Evolutionary conservation across 2,329 filamentous ascomycete genomes (phyloP).

Genomic region (Pseudogymnoascus sp.): DNA sequence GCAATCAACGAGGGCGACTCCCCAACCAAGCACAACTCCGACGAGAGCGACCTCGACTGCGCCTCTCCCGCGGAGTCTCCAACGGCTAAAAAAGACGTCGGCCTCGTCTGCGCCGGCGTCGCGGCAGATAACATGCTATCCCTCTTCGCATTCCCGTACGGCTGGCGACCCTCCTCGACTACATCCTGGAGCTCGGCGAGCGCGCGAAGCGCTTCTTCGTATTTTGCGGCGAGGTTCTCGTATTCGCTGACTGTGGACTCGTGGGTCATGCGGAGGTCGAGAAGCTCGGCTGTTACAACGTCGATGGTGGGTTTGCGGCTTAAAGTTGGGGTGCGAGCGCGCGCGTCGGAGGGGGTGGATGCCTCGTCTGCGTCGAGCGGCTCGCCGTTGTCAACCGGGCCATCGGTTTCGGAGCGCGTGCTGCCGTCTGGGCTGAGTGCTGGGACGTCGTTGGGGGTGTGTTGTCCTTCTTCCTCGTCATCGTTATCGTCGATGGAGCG

Average conservation of each 20-base stretch:
- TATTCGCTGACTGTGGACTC: constrained; percentile 75
- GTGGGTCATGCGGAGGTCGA: constrained; percentile 84
- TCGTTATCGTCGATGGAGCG: constrained; percentile 18
- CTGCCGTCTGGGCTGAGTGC: constrained; percentile 15
- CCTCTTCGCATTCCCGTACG: constrained; percentile 37
- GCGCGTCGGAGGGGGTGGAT: constrained; percentile 1
- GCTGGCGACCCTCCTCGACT: constrained; percentile 69
- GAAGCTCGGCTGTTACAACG: constrained; percentile 80
- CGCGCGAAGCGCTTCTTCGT: constrained; percentile 77
- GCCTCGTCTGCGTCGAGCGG: constrained; percentile 32
- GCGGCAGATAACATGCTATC: constrained; percentile 48
- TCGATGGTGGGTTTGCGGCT: constrained; percentile 38
- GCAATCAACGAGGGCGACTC: constrained; percentile 50
- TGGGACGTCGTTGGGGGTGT: constrained; percentile 2
- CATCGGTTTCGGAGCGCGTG: constrained; percentile 24
- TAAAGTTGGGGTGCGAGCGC: background rate
- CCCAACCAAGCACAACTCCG: constrained; percentile 83
- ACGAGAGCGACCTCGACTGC: constrained; percentile 82
- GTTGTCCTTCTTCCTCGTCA: constrained; percentile 16
- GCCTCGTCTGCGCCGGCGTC: constrained; percentile 46
- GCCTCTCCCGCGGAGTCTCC: constrained; percentile 37
- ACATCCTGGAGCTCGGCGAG: constrained; percentile 79
- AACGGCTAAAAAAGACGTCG: constrained; percentile 72
- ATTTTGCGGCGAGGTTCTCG: constrained; percentile 76
- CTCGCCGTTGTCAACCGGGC: constrained; percentile 28